Percentiles rank a stretch among this genome's conserved stretches.
Conservation (phyloP, 768 basidiomycete species). For the Suillus tomentosus region DNA sequence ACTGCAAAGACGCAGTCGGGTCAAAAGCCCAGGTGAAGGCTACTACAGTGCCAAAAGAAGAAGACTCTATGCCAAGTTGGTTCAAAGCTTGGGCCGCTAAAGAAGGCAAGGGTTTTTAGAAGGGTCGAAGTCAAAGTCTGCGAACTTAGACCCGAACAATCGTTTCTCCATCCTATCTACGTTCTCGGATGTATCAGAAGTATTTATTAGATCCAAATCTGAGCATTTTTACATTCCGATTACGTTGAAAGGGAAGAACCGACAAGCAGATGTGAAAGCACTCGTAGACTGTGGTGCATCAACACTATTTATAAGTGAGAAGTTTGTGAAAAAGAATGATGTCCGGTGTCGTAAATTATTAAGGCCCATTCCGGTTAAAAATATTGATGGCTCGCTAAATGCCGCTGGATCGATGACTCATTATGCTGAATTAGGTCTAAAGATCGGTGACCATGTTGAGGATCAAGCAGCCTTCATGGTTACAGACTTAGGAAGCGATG, state of each 20-base stretch:
- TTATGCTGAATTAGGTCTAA: neutral
- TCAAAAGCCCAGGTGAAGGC: no score
- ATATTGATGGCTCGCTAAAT: neutral
- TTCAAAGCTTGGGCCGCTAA: no score
- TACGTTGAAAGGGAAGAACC: neutral
- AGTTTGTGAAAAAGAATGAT: neutral
- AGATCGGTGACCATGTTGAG: neutral
- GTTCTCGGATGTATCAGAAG: no score
- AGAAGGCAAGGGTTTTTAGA: no score
- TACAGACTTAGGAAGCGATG: neutral
- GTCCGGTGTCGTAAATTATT: neutral
- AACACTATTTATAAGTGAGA: neutral
- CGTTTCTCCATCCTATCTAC: no score
- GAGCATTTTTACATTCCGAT: neutral
- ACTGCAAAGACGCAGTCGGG: no score
- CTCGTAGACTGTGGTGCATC: neutral
- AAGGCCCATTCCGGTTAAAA: neutral
- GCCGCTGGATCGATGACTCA: neutral
- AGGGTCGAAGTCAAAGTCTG: no score
- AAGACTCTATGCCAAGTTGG: accelerated
- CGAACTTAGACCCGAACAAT: no score
- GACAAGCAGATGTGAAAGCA: neutral
- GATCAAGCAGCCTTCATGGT: neutral
- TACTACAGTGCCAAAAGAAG: no score
- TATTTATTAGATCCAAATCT: no score